phyloP scores from a whole-genome alignment of 2,329 filamentous ascomycete species.

The Cladosporium oxysporum region DNA sequence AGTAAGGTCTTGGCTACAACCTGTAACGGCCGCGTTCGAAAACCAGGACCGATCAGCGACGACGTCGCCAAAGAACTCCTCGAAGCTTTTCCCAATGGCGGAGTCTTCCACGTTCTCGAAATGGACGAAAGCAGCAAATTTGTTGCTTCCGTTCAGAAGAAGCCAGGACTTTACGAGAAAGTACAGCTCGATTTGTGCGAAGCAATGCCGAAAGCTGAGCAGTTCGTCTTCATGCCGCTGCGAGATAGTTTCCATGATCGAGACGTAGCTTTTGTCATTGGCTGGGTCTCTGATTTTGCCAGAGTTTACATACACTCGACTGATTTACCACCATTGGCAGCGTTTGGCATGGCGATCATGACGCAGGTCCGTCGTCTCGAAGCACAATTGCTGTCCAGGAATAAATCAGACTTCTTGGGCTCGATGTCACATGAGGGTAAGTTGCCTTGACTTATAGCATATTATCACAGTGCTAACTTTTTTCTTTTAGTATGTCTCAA shows the following conservation, averaged over 20 bases:
- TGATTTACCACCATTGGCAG: constrained; percentile 32
- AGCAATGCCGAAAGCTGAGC: constrained; percentile 14
- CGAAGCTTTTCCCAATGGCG: not conserved
- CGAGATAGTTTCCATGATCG: constrained; percentile 50
- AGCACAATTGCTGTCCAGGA: constrained; percentile 45
- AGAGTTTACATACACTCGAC: constrained; percentile 41
- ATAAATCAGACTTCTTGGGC: constrained; percentile 44
- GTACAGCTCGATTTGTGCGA: constrained; percentile 1
- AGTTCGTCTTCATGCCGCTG: constrained; percentile 50
- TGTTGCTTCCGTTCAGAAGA: not conserved
- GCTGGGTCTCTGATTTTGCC: constrained; percentile 45
- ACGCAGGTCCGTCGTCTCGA: constrained; percentile 57
- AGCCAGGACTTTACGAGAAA: not conserved
- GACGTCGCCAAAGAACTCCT: not conserved
- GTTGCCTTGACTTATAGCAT: not conserved
- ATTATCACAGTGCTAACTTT: not conserved
- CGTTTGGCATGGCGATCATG: constrained; percentile 59
- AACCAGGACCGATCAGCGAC: not conserved
- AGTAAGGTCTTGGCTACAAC: not conserved
- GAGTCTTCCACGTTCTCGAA: constrained; percentile 3
- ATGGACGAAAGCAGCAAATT: not conserved
- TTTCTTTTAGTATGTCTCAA: not conserved
- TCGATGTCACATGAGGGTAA: constrained; percentile 43
- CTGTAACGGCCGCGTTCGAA: not conserved
- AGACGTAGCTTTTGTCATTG: constrained; percentile 47